Base-by-base conservation (phyloP, 495 filamentous ascomycete genomes). In the Aspergillus ellipticus region DNA sequence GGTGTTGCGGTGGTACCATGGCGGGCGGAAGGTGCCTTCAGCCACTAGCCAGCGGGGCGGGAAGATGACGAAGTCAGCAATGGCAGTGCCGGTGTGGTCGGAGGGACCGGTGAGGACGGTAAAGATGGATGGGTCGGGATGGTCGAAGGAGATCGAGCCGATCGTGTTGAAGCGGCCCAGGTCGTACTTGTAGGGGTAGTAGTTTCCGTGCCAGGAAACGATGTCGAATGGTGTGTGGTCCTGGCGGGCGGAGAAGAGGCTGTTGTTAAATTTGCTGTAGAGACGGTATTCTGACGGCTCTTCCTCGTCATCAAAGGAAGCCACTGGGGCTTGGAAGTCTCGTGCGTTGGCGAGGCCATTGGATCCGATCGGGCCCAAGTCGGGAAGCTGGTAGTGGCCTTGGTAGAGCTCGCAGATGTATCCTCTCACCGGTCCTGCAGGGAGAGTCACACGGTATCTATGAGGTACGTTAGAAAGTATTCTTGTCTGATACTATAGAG, bases 341-440 rank as follows among this genome's bases (percentile, higher is more conserved):
- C 92, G 84, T 0, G 85, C 81, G 63, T 96, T 96, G 58, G 92
- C 92, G 4, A 96, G 84, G 41, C 91, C 80, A 64, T 92, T 92
- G 45, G 85, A 89, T 6, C 92, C 92, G 61, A 96, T 96, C 33
- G 92, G 91, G 2, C 92, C 92, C 3, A 96, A 78, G 62, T 96
- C 91, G 0, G 92, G 92, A 6, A 96, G 86, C 49, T 82, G 67
- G 68, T 89, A 96, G 72, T 94, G 90, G 20, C 86, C 86, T 58
- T 90, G 84, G 72, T 93, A 96, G 3, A 95, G 77, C 71, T 96
- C 92, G 37, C 93, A 81, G 22, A 92, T 89, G 66, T 96, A 96
- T 47, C 92, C 92, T 59, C 90, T 78, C 3, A 85, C 85, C 2
- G 85, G 83, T 7, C 85, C 84, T 2, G 75, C 66, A 22, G 80